Evolutionary conservation across 192 early-diverging fungal species (phyloP).

Genomic region (Haplosporangium gracile): DNA sequence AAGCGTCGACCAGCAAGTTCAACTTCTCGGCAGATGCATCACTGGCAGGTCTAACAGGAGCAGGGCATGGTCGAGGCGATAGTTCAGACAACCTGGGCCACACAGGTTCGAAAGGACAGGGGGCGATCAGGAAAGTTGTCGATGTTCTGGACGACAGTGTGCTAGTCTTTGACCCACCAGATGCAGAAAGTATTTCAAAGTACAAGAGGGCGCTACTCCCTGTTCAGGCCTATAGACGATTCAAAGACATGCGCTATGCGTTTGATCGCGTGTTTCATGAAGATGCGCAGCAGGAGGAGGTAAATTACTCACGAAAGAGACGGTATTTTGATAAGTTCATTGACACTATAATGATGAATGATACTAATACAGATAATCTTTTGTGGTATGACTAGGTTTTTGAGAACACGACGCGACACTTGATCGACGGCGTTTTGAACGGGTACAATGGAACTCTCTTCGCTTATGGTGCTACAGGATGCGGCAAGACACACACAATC

Average conservation of each 20-base stretch:
- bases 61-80: constrained; percentile 10
- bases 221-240: constrained; percentile 72
- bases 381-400: constrained; percentile 53
- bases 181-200: constrained; percentile 58
- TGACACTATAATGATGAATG: not conserved
- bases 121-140: constrained; percentile 61
- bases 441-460: constrained; percentile 94
- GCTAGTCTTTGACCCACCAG: constrained; percentile 81
- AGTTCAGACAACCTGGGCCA: constrained; percentile 11
- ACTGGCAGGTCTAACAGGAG: constrained; percentile 11
- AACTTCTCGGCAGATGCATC: constrained; percentile 59
- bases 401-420: constrained; percentile 75
- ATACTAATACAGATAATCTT: not conserved
- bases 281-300: constrained; percentile 75
- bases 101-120: not conserved
- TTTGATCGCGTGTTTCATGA: constrained; percentile 88
- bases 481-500: constrained; percentile 89
- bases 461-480: constrained; percentile 88
- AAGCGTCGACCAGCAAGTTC: constrained; percentile 55
- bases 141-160: constrained; percentile 78
- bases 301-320: constrained; percentile 55
- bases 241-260: constrained; percentile 78
- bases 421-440: constrained; percentile 77
- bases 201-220: constrained; percentile 58
- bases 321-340: not conserved